phyloP scores from a whole-genome alignment of 352 stramenopile genomes.

The Elongisporangium anandrum region DNA sequence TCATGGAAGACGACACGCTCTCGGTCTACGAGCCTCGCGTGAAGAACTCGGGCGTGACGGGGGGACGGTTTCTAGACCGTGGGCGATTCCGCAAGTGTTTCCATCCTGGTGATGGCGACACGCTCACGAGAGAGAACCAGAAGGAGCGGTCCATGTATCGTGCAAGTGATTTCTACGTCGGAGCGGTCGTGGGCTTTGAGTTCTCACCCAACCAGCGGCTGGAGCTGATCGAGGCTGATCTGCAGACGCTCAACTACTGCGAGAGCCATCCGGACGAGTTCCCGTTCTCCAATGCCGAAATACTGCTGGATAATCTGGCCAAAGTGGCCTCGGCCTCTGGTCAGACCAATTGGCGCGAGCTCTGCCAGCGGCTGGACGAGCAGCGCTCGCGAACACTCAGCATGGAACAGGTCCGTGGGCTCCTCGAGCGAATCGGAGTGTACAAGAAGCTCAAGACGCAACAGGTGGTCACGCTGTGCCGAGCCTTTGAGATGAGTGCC shows the following conservation, averaged over 20 bases:
- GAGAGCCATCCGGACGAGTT: constrained; percentile 70
- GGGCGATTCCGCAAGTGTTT: constrained; percentile 54
- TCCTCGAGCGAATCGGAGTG: constrained; percentile 10
- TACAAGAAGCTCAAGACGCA: constrained; percentile 48
- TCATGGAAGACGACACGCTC: constrained; percentile 75
- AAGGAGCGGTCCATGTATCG: constrained; percentile 32
- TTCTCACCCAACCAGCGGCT: constrained; percentile 67
- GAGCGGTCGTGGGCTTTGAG: constrained; percentile 61
- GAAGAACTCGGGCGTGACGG: constrained; percentile 58
- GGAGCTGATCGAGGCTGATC: constrained; percentile 67
- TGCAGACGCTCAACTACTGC: constrained; percentile 73
- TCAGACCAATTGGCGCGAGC: background rate
- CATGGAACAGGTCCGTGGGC: background rate
- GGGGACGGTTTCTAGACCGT: constrained; percentile 74
- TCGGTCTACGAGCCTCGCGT: constrained; percentile 67
- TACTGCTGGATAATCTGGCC: constrained; percentile 2
- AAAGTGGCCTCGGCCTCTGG: background rate
- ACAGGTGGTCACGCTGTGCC: constrained; percentile 56
- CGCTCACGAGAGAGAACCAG: constrained; percentile 22
- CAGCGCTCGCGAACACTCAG: background rate
- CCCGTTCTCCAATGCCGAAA: constrained; percentile 38
- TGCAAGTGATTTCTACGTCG: constrained; percentile 66
- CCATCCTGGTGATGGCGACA: constrained; percentile 12
- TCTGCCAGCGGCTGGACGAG: background rate
- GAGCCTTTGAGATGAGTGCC: constrained; percentile 19